Conservation (phyloP, 108 stramenopile species). For the Nitzschia palea region DNA sequence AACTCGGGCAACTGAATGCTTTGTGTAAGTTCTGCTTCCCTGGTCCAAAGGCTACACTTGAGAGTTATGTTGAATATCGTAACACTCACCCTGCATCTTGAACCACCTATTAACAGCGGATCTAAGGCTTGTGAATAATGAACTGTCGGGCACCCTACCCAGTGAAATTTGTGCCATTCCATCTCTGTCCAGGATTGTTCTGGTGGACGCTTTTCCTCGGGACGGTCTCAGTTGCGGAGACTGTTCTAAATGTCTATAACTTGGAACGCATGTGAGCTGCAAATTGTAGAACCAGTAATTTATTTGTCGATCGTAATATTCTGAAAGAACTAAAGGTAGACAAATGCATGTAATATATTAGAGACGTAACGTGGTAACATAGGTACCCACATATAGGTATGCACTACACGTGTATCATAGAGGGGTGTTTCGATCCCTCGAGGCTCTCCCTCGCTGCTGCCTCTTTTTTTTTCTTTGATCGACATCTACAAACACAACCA, state of each 20-base stretch:
- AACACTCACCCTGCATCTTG: too few relatives aligned
- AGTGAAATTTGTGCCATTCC: conserved; percentile 2
- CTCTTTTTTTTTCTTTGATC: conserved; percentile 86
- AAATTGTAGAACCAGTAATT: too few relatives aligned
- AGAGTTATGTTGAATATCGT: neutral
- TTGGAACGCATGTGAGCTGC: too few relatives aligned
- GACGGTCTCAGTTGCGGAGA: neutral
- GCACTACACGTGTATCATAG: too few relatives aligned
- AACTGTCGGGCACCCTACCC: neutral
- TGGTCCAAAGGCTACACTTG: neutral
- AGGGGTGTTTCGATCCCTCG: too few relatives aligned
- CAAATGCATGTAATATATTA: too few relatives aligned
- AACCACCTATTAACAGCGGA: neutral
- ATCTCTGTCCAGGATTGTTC: neutral
- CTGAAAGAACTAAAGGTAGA: too few relatives aligned
- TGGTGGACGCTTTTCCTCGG: neutral
- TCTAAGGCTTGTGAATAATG: neutral
- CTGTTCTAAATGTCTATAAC: conserved; percentile 1
- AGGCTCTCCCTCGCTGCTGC: too few relatives aligned
- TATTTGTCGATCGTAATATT: too few relatives aligned
- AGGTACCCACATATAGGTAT: too few relatives aligned
- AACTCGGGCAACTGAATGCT: neutral
- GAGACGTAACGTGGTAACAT: too few relatives aligned
- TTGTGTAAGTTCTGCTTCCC: neutral
- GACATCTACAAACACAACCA: conserved; percentile 96